Conservation (phyloP, 768 basidiomycete genomes). For the Naganishia onofrii region DNA sequence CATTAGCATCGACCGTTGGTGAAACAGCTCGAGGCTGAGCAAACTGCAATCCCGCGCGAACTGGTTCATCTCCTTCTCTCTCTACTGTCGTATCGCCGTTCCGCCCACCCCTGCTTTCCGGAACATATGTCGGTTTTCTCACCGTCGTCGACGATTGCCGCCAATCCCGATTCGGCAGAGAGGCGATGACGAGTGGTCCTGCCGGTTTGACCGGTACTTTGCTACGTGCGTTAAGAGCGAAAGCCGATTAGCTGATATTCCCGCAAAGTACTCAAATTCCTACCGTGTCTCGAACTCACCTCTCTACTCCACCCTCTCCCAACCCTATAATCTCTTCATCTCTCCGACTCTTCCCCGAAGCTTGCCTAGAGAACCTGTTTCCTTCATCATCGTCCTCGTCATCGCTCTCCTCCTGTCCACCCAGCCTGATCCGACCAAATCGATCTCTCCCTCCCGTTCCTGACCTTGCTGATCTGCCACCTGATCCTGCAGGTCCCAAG, state of each 20-base stretch:
- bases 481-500: slow-evolving; percentile 34
- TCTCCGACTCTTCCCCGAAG: slow-evolving; percentile 40
- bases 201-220: slow-evolving; percentile 56
- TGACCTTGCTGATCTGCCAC: slow-evolving; percentile 49
- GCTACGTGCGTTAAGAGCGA: slow-evolving; percentile 51
- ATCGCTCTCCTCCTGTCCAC: slow-evolving; percentile 37
- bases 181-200: slow-evolving; percentile 77
- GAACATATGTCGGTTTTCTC: slow-evolving; percentile 57
- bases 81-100: slow-evolving; percentile 53
- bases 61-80: slow-evolving; percentile 72
- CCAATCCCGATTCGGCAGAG: slow-evolving; percentile 88
- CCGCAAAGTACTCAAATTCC: too few relatives aligned
- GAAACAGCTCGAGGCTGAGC: neutral
- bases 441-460: slow-evolving; percentile 49
- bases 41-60: slow-evolving; percentile 64
- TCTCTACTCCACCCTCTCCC: slow-evolving; percentile 71
- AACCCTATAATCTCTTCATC: slow-evolving; percentile 73
- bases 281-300: slow-evolving; percentile 62
- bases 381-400: slow-evolving; percentile 56
- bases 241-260: slow-evolving; percentile 40
- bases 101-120: slow-evolving; percentile 35
- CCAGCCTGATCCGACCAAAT: slow-evolving; percentile 30
- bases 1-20: neutral
- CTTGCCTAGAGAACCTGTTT: neutral
- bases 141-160: slow-evolving; percentile 57